phyloP scores from a whole-genome alignment of 495 filamentous ascomycete species.

The Aspergillus nidulans region DNA sequence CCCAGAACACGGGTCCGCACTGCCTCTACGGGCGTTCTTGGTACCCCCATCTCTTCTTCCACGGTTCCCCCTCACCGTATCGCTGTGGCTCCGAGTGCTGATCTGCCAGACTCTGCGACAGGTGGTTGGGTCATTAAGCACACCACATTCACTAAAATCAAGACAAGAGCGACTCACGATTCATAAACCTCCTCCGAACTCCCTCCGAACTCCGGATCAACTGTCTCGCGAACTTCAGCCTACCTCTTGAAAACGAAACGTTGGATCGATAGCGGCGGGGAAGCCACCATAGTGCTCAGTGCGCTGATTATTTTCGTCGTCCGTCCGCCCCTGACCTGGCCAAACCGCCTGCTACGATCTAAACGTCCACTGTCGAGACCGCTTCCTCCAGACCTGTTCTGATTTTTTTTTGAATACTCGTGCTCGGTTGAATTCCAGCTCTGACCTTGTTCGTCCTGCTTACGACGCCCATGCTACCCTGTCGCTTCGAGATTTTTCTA shows the following conservation, averaged over 20 bases:
- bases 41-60: not conserved
- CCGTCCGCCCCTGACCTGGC: slow-evolving; percentile 13
- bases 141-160: not conserved
- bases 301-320: slow-evolving; percentile 2
- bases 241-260: not conserved
- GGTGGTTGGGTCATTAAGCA: not conserved
- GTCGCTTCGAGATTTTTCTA: slow-evolving; percentile 15
- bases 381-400: not conserved
- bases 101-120: not conserved
- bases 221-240: not conserved
- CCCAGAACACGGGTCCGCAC: not conserved
- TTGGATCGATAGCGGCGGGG: slow-evolving; percentile 4
- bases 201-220: not conserved
- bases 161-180: not conserved
- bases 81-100: not conserved
- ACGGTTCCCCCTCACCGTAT: not conserved
- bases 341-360: slow-evolving; percentile 10
- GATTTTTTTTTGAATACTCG: not conserved
- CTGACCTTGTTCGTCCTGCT: slow-evolving; percentile 9
- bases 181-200: not conserved
- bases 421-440: slow-evolving; percentile 2
- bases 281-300: slow-evolving; percentile 4
- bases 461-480: slow-evolving; percentile 19
- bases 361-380: not conserved
- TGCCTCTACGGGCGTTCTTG: not conserved